Conservation (phyloP, 495 filamentous ascomycete genomes). For the Venustampulla echinocandica region DNA sequence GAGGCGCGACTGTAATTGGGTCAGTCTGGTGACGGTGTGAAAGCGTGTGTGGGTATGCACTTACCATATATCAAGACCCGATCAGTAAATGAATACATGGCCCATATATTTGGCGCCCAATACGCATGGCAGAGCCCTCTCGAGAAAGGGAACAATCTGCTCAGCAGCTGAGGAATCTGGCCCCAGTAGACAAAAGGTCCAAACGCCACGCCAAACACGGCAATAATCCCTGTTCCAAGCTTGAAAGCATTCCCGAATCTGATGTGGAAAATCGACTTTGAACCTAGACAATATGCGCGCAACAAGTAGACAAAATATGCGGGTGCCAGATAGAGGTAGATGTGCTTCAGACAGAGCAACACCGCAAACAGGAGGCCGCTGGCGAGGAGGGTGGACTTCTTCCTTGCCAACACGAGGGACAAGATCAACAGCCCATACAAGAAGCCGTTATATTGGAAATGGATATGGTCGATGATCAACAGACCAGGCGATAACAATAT, state of each 20-base stretch:
- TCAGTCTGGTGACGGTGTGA: background rate
- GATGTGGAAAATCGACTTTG: conserved; percentile 65
- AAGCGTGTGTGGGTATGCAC: conserved; percentile 19
- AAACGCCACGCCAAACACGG: conserved; percentile 76
- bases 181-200: conserved; percentile 79
- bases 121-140: conserved; percentile 92
- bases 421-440: conserved; percentile 83
- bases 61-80: conserved; percentile 70
- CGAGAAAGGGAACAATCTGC: conserved; percentile 87
- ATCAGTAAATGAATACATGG: conserved; percentile 89
- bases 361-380: conserved; percentile 78
- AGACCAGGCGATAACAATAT: conserved; percentile 87
- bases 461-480: conserved; percentile 96
- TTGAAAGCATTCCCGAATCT: conserved; percentile 72
- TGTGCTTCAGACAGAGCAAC: conserved; percentile 91
- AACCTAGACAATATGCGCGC: conserved; percentile 78
- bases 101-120: conserved; percentile 97
- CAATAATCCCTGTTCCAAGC: conserved; percentile 61
- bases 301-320: conserved; percentile 94
- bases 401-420: conserved; percentile 73
- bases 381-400: conserved; percentile 62
- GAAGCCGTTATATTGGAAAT: conserved; percentile 98
- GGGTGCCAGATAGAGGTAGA: conserved; percentile 92
- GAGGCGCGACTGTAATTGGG: conserved; percentile 57
- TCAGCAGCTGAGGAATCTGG: conserved; percentile 80